These are phyloP conservation scores for Coemansia sp. DNA, from an alignment of 192 early-diverging fungal species.

Conservation along the genomic window DNA sequence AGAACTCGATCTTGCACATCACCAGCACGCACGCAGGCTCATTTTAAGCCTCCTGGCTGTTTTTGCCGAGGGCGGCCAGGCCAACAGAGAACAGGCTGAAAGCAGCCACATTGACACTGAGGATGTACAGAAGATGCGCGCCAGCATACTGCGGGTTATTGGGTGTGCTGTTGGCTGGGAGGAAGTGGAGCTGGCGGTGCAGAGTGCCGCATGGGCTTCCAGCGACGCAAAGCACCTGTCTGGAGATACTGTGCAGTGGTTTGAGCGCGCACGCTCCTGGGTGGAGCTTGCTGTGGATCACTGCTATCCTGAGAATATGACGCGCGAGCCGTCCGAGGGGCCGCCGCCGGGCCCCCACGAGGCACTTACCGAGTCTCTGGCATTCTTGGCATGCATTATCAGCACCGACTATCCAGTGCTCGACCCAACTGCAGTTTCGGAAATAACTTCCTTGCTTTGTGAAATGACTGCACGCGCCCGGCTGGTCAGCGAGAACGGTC, in stretches of 20 bases:
- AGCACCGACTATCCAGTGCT: slow-evolving; percentile 43
- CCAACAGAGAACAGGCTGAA: slow-evolving; percentile 15
- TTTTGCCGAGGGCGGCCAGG: slow-evolving; percentile 18
- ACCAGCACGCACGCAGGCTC: slow-evolving; percentile 16
- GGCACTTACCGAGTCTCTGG: slow-evolving; percentile 31
- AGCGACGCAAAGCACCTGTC: slow-evolving; percentile 21
- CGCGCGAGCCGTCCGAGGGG: slow-evolving; percentile 7
- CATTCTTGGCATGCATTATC: slow-evolving; percentile 32
- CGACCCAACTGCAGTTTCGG: slow-evolving; percentile 18
- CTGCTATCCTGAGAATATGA: slow-evolving; percentile 27
- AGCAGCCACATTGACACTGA: background rate
- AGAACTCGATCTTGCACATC: background rate
- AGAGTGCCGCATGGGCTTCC: slow-evolving; percentile 37
- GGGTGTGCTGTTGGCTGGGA: slow-evolving; percentile 24
- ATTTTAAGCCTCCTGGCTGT: slow-evolving; percentile 23
- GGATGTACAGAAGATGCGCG: slow-evolving; percentile 15
- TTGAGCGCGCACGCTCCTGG: slow-evolving; percentile 28
- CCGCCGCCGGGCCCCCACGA: slow-evolving; percentile 4
- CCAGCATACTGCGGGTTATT: slow-evolving; percentile 29
- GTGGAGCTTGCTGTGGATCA: slow-evolving; percentile 16
- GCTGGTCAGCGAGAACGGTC: slow-evolving; percentile 11
- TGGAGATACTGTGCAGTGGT: slow-evolving; percentile 22
- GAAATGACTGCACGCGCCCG: slow-evolving; percentile 20
- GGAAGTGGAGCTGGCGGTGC: slow-evolving; percentile 31
- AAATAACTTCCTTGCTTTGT: slow-evolving; percentile 14